A percentile compares a stretch with the other conserved stretches of the same genome.
Conservation (phyloP, 495 filamentous ascomycete species). For the Lophium mytilinum region DNA sequence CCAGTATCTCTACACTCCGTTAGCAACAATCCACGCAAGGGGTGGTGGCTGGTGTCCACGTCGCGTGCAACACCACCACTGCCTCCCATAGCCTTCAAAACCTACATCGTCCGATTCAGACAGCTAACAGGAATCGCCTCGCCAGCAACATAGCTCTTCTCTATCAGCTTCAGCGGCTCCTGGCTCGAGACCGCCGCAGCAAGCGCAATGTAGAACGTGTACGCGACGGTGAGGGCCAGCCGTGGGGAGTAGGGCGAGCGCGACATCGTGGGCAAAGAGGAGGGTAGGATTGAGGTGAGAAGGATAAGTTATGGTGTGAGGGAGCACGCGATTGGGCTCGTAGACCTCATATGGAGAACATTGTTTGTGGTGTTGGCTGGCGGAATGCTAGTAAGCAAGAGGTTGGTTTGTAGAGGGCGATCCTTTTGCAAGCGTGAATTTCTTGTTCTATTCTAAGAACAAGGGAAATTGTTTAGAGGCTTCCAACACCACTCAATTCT, state of each 20-base stretch:
- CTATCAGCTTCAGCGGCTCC: conserved; percentile 20
- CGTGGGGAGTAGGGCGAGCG: background rate
- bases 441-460: too few species aligned
- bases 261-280: background rate
- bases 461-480: too few species aligned
- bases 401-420: too few species aligned
- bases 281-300: background rate
- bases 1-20: conserved; percentile 43
- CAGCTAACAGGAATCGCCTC: conserved; percentile 54
- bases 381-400: too few species aligned
- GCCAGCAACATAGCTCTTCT: conserved; percentile 34
- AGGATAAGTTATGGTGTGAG: background rate
- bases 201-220: conserved; percentile 24
- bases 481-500: too few species aligned
- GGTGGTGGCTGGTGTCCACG: background rate
- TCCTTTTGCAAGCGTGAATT: too few species aligned
- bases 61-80: too few species aligned
- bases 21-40: background rate
- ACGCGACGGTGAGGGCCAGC: conserved; percentile 9
- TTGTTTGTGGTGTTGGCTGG: too few species aligned
- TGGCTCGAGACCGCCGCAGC: conserved; percentile 23
- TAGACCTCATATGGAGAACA: too few species aligned
- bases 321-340: background rate
- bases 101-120: conserved; percentile 57
- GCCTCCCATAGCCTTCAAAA: background rate